phyloP scores from a whole-genome alignment of 108 stramenopile species.

The Nannochloropsis salina region DNA sequence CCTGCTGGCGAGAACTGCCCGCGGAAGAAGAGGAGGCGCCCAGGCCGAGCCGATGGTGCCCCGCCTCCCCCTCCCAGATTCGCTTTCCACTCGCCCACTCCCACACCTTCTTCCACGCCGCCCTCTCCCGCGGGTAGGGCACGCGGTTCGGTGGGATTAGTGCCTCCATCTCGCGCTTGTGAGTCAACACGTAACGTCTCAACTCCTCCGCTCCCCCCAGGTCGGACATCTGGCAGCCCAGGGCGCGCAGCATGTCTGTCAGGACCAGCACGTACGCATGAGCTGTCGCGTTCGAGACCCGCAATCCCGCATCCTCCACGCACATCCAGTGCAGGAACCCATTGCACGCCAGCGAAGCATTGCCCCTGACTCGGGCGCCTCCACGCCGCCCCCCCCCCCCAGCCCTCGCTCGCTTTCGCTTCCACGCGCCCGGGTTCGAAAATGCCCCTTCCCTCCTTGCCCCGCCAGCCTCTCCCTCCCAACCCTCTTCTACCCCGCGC shows the following conservation, averaged over 20 bases:
- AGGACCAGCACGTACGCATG: not conserved
- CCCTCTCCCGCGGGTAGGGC: constrained; percentile 8
- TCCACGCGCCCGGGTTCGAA: not conserved
- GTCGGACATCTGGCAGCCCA: not conserved
- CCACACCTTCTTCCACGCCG: constrained; percentile 3
- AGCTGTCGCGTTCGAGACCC: not conserved
- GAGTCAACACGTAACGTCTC: not conserved
- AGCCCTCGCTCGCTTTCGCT: too few relatives aligned
- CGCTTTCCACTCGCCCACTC: constrained; percentile 16
- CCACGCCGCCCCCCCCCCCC: too few relatives aligned
- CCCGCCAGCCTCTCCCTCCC: not conserved
- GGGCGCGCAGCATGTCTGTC: not conserved
- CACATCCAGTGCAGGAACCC: constrained; percentile 11
- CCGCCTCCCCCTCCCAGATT: constrained; percentile 9
- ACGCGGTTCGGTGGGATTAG: not conserved
- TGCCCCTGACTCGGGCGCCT: too few relatives aligned
- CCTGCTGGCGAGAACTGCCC: not conserved
- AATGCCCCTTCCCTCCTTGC: not conserved
- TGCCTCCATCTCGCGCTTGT: not conserved
- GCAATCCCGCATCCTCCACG: not conserved
- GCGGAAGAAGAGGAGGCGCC: not conserved
- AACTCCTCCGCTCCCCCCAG: not conserved
- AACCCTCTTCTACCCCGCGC: not conserved
- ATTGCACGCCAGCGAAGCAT: not conserved
- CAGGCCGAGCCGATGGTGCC: not conserved